A percentile compares a stretch with the other conserved stretches of the same genome.
Evolutionary conservation across 306 rosid genomes (phyloP).

Genomic region (Quercus rubra): DNA sequence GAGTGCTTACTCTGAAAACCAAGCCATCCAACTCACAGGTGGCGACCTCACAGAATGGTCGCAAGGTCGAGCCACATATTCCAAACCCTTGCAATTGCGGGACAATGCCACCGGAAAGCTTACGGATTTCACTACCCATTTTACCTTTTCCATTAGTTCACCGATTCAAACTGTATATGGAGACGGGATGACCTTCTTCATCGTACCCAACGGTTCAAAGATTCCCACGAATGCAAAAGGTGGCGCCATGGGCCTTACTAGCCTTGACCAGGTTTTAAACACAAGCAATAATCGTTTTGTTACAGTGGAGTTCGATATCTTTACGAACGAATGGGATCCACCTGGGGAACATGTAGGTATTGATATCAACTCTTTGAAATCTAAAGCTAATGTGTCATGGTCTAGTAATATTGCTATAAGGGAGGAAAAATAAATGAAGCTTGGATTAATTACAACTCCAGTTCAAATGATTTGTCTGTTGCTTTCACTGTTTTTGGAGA

Average conservation of each 20-base stretch:
- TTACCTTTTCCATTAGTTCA: conserved; percentile 35
- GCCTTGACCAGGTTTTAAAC: not conserved
- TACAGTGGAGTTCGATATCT: conserved; percentile 57
- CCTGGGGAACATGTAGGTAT: conserved; percentile 40
- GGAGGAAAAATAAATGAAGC: conserved; percentile 22
- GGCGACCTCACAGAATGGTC: not conserved
- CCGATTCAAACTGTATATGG: not conserved
- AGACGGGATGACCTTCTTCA: conserved; percentile 50
- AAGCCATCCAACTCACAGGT: conserved; percentile 12
- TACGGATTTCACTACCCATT: conserved; percentile 43
- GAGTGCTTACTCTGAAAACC: not conserved
- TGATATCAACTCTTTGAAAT: conserved; percentile 30
- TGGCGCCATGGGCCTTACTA: conserved; percentile 44
- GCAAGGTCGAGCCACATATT: conserved; percentile 39
- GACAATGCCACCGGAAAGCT: conserved; percentile 28
- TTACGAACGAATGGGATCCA: not conserved
- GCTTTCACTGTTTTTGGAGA: conserved; percentile 21
- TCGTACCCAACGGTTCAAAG: conserved; percentile 28
- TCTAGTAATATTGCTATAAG: not conserved
- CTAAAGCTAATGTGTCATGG: conserved; percentile 29
- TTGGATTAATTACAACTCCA: conserved; percentile 32
- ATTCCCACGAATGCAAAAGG: conserved; percentile 21
- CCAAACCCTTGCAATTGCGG: conserved; percentile 32
- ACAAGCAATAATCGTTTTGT: conserved; percentile 32
- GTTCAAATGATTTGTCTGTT: conserved; percentile 26